A percentile compares a stretch with the other conserved stretches of the same genome.
Evolutionary conservation across 345 rosid genomes (phyloP).

Genomic region (Moricandia moricandioides): DNA sequence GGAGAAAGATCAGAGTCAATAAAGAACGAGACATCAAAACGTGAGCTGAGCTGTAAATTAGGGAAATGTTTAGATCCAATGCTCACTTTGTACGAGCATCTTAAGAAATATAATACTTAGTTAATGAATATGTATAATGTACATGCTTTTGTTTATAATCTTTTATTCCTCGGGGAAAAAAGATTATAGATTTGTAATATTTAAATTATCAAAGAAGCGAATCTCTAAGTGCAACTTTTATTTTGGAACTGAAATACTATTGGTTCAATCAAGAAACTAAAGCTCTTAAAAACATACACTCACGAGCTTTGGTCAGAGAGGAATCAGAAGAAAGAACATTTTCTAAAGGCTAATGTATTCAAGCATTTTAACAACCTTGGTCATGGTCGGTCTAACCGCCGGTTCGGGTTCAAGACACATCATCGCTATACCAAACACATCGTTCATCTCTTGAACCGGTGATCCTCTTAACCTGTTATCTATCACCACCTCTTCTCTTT

Average conservation of each 20-base stretch:
- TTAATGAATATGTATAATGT: neutral
- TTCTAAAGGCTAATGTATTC: constrained; percentile 47
- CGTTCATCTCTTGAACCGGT: constrained; percentile 56
- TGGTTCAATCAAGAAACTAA: constrained; percentile 7
- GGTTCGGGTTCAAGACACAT: constrained; percentile 86
- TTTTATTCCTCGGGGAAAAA: neutral
- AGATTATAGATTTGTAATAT: neutral
- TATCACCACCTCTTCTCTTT: constrained; percentile 58
- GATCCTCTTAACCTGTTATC: constrained; percentile 54
- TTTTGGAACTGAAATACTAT: constrained; percentile 13
- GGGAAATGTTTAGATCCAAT: constrained; percentile 19
- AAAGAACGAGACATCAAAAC: constrained; percentile 13
- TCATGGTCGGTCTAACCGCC: constrained; percentile 72
- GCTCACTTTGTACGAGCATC: constrained; percentile 11
- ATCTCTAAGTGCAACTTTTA: constrained; percentile 29
- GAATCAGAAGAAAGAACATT: constrained; percentile 25
- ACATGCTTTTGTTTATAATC: neutral
- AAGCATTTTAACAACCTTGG: constrained; percentile 81
- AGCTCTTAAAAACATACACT: neutral
- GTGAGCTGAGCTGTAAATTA: constrained; percentile 20
- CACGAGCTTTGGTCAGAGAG: neutral
- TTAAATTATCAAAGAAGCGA: constrained; percentile 25
- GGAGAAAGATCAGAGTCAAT: neutral
- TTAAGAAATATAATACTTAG: neutral
- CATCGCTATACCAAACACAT: constrained; percentile 55